Conservation (phyloP, 1,139 yeast species). For the Zygosaccharomyces pseudobailii region DNA sequence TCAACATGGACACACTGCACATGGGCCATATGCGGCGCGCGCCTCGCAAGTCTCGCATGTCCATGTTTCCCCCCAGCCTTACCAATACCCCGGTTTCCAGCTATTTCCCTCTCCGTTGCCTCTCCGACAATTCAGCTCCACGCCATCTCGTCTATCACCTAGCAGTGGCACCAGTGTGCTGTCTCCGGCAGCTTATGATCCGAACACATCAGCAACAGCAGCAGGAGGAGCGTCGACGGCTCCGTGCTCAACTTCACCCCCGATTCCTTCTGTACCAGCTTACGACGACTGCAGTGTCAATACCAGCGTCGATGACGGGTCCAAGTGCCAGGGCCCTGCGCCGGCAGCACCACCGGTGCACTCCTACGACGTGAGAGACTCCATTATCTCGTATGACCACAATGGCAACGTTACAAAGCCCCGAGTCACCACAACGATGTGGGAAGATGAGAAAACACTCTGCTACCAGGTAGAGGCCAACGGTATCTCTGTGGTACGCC, state of each 20-base stretch:
- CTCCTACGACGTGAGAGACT: conserved; percentile 9
- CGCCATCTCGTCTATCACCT: not conserved
- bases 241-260: not conserved
- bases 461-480: conserved; percentile 96
- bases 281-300: too few relatives aligned
- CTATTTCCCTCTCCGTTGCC: conserved; percentile 9
- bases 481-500: conserved; percentile 83
- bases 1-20: too few relatives aligned
- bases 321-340: not conserved
- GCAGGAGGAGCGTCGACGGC: conserved; percentile 16
- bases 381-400: conserved; percentile 7
- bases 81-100: conserved; percentile 15
- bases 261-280: too few relatives aligned
- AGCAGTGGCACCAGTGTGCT: conserved; percentile 10
- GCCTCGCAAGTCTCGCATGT: not conserved
- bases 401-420: conserved; percentile 39
- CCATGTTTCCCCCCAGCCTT: conserved; percentile 8
- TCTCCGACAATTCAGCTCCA: conserved; percentile 5
- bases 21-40: too few relatives aligned
- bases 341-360: conserved; percentile 6
- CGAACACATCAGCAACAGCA: conserved; percentile 15
- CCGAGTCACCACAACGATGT: conserved; percentile 87
- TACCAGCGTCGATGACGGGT: too few relatives aligned
- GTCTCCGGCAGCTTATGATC: conserved; percentile 13
- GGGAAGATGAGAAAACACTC: conserved; percentile 94